Evolutionary conservation across 2,329 filamentous ascomycete species (phyloP).

Genomic region (Colletotrichum magnum): DNA sequence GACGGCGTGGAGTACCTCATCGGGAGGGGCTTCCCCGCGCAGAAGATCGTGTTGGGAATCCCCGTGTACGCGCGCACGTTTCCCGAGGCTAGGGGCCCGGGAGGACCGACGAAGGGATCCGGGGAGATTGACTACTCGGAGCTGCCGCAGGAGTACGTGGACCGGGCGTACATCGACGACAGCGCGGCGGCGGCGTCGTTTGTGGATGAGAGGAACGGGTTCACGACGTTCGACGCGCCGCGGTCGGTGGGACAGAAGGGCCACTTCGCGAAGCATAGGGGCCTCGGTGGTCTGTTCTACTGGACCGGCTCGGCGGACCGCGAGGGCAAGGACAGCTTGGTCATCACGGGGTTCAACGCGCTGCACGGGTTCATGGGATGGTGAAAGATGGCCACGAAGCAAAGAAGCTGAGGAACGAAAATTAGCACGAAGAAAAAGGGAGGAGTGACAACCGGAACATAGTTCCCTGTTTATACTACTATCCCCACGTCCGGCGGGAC

Average conservation of each 20-base stretch:
- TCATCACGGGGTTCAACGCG: conserved; percentile 71
- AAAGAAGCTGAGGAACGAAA: neutral
- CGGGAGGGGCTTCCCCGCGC: conserved; percentile 65
- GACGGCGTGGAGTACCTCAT: conserved; percentile 69
- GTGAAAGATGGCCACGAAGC: neutral
- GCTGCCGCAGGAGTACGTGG: conserved; percentile 66
- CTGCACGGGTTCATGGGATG: conserved; percentile 47
- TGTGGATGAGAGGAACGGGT: conserved; percentile 62
- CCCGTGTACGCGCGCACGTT: conserved; percentile 76
- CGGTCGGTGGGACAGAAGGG: conserved; percentile 74
- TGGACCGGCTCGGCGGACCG: conserved; percentile 77
- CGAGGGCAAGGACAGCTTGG: conserved; percentile 67
- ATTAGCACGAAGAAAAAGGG: neutral
- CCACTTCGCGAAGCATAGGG: conserved; percentile 66
- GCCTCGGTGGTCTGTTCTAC: conserved; percentile 76
- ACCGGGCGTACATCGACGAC: conserved; percentile 61
- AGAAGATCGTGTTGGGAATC: conserved; percentile 74
- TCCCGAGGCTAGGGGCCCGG: conserved; percentile 64
- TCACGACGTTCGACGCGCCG: conserved; percentile 76
- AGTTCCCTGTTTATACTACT: too few relatives aligned
- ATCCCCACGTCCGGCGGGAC: too few relatives aligned
- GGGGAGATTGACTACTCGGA: conserved; percentile 75
- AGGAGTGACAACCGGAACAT: neutral
- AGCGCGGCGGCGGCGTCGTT: conserved; percentile 70
- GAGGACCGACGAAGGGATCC: conserved; percentile 63